Evolutionary conservation across 176 grass and related monocot species (phyloP), one percentile per base, ranked within the genome.

Genomic region (Dendrocalamus sinicus): DNA sequence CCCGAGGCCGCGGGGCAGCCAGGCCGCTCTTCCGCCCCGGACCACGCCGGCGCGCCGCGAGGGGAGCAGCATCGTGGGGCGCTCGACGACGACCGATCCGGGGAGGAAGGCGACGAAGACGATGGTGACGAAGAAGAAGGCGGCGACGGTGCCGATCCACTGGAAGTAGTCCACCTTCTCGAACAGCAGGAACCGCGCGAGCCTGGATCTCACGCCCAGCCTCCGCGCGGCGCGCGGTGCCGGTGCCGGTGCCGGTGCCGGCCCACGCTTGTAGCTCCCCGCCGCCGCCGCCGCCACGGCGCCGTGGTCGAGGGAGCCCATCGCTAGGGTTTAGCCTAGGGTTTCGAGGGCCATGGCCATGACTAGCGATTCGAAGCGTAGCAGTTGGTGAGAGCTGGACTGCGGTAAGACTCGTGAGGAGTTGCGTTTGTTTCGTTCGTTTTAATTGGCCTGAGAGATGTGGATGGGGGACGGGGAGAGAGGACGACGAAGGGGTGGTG

Each of bases 81-180:
- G 78, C 20, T 83, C 83, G 84, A 89, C 40, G 80, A 87, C 78
- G 80, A 83, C 16, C 46, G 79, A 99, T n/a, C 87, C 90, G 39
- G 94, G 97, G 45, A 94, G 53, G 76, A 92, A 92, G 4, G 86
- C 58, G 70, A 86, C 86, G 68, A 92, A 89, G 39, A 94, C 74
- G n/a, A 94, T 59, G 76, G 93, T 87, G 53, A 99, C 86, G 84
- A 95, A 91, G 94, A 96, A 96, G 94, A 96, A 94, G 55, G 89
- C 79, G 15, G 84, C 90, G 35, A 80, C 89, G 78, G 86, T 72
- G 84, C 80, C 89, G 46, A 92, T 88, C 90, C 92, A 91, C 67
- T 90, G 94, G 28, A 92, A 84, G 86, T 88, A 92, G 76, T 88
- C 85, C 66, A 96, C 92, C 92, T 96, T 99, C 73, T 91, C 89